Conservation (phyloP, 2,329 filamentous ascomycete genomes). For the Sarocladium oryzae region DNA sequence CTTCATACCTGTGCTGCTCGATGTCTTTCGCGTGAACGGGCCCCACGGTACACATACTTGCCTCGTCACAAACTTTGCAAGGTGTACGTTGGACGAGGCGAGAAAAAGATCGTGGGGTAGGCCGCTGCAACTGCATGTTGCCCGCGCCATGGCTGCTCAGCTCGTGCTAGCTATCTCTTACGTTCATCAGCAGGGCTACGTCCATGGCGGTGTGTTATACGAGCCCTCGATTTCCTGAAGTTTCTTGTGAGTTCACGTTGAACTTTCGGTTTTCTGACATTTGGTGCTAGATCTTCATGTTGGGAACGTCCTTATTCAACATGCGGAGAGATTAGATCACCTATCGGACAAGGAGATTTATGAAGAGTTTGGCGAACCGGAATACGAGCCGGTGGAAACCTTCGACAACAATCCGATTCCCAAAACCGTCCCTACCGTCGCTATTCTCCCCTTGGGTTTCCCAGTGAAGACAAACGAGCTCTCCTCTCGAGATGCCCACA, state of each 20-base stretch:
- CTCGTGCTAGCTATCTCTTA: slow-evolving; percentile 22
- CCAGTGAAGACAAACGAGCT: slow-evolving; percentile 23
- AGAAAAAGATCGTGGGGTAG: slow-evolving; percentile 2
- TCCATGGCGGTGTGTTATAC: slow-evolving; percentile 22
- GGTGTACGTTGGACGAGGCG: slow-evolving; percentile 19
- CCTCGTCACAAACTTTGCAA: slow-evolving; percentile 17
- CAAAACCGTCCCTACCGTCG: slow-evolving; percentile 21
- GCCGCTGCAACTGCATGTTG: slow-evolving; percentile 20
- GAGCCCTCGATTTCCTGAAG: too few species aligned
- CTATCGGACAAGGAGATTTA: slow-evolving; percentile 19
- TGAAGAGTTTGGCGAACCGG: slow-evolving; percentile 15
- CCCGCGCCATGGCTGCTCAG: slow-evolving; percentile 21
- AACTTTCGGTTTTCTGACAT: too few species aligned
- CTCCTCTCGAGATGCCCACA: slow-evolving; percentile 14
- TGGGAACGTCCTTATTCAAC: slow-evolving; percentile 25
- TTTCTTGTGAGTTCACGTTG: too few species aligned
- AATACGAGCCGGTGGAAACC: slow-evolving; percentile 14
- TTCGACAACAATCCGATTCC: slow-evolving; percentile 13
- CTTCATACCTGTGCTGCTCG: slow-evolving; percentile 12
- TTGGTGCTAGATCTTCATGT: too few species aligned
- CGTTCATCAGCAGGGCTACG: slow-evolving; percentile 21
- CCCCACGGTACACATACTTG: slow-evolving; percentile 24
- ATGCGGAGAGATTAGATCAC: slow-evolving; percentile 14
- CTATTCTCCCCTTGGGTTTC: slow-evolving; percentile 24
- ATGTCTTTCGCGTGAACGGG: slow-evolving; percentile 19